Conservation (phyloP, 23 red algal genomes). For the Gracilariopsis chorda region DNA sequence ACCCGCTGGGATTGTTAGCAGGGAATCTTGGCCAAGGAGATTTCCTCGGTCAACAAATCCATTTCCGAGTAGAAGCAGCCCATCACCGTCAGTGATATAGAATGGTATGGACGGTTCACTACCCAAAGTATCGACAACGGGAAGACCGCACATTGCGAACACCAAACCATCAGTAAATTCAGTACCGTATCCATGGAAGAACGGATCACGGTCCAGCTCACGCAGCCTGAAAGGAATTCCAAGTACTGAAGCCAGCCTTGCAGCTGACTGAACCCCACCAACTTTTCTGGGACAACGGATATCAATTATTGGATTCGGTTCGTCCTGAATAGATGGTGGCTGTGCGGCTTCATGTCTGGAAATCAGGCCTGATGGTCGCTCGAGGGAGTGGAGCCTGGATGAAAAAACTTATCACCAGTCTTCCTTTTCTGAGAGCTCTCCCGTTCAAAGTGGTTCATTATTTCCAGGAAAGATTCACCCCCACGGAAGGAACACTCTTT, state of each 20-base stretch:
- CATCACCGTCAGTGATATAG: conserved; percentile 19
- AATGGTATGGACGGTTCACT: not conserved
- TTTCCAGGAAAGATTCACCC: no score
- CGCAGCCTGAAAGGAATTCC: not conserved
- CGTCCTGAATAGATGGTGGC: not conserved
- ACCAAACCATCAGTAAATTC: not conserved
- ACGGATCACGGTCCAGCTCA: not conserved
- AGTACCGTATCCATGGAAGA: not conserved
- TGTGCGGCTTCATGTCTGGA: not conserved
- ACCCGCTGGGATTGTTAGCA: not conserved
- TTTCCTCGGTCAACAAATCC: not conserved
- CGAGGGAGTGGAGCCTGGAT: not conserved
- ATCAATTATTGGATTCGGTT: not conserved
- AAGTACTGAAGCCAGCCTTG: not conserved
- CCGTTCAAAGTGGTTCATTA: no score
- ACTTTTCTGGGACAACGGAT: not conserved
- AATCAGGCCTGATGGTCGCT: not conserved
- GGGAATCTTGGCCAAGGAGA: not conserved
- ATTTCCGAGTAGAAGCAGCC: conserved; percentile 1
- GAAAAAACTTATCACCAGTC: not conserved
- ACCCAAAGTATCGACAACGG: not conserved
- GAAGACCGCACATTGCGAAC: not conserved
- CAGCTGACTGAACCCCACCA: not conserved
- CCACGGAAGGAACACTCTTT: no score
- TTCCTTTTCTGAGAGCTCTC: no score